These are phyloP conservation scores for Artomyces pyxidatus DNA, from an alignment of 768 basidiomycete genomes.

Conservation along the genomic window DNA sequence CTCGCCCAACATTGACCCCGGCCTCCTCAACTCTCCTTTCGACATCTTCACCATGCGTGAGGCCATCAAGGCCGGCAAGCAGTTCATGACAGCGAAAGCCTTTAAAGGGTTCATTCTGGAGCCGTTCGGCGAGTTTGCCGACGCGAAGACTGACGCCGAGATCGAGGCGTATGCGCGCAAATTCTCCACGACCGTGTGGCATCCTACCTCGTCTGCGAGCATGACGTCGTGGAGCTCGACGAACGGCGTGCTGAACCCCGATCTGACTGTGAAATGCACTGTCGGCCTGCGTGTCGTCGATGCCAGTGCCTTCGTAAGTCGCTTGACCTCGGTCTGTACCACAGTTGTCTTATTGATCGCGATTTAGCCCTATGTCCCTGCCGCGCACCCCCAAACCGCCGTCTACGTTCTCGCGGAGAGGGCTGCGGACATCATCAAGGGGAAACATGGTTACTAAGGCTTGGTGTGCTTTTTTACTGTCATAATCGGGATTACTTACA, in stretches of 20 bases:
- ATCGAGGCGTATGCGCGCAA: slow-evolving; percentile 3
- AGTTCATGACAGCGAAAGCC: slow-evolving; percentile 21
- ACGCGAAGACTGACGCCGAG: slow-evolving; percentile 12
- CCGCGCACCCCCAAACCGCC: slow-evolving; percentile 7
- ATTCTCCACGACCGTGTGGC: background rate
- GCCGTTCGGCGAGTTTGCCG: slow-evolving; percentile 6
- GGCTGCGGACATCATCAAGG: slow-evolving; percentile 5
- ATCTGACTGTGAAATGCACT: slow-evolving; percentile 12
- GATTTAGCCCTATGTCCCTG: slow-evolving; percentile 9
- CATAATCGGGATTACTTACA: too few relatives aligned
- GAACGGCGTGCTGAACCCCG: slow-evolving; percentile 11
- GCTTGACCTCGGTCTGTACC: background rate
- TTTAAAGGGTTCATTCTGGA: slow-evolving; percentile 25
- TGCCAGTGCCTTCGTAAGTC: slow-evolving; percentile 11
- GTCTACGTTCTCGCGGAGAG: slow-evolving; percentile 10
- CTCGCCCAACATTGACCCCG: slow-evolving; percentile 41
- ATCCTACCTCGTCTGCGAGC: background rate
- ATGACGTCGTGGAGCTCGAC: slow-evolving; percentile 1
- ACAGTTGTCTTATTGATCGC: background rate
- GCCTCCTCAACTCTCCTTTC: slow-evolving; percentile 28
- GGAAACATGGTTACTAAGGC: too few relatives aligned
- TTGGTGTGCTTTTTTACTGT: too few relatives aligned
- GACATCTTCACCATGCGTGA: slow-evolving; percentile 26
- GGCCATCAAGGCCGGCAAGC: slow-evolving; percentile 19
- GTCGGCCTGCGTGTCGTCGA: slow-evolving; percentile 13